A percentile compares a stretch with the other conserved stretches of the same genome.
These are phyloP conservation scores for Meyerozyma smithsonii DNA, from an alignment of 1,139 yeast genomes.

Conservation along the genomic window DNA sequence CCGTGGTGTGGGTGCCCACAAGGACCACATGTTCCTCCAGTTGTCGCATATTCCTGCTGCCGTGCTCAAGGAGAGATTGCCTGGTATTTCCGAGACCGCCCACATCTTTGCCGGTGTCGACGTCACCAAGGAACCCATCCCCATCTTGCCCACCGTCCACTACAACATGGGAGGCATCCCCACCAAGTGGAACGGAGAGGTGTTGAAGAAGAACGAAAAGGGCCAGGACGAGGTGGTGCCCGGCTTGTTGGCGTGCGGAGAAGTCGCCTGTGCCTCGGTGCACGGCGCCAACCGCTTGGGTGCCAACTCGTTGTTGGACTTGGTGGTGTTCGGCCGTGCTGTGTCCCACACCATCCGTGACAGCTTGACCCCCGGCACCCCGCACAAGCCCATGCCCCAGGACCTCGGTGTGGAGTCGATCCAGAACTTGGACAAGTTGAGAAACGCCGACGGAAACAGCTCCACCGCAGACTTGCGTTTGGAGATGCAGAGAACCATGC, in stretches of 20 bases:
- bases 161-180: slow-evolving; percentile 99
- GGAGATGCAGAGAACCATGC: slow-evolving; percentile 95
- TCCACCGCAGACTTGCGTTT: slow-evolving; percentile 86
- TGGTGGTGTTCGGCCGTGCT: slow-evolving; percentile 98
- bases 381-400: slow-evolving; percentile 70
- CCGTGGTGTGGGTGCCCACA: slow-evolving; percentile 96
- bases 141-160: slow-evolving; percentile 96
- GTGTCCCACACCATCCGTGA: slow-evolving; percentile 90
- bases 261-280: slow-evolving; percentile 97
- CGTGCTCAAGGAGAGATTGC: slow-evolving; percentile 91
- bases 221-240: slow-evolving; percentile 92
- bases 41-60: slow-evolving; percentile 90
- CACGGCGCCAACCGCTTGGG: slow-evolving; percentile 99
- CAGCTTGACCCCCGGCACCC: slow-evolving; percentile 80
- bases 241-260: slow-evolving; percentile 97
- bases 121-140: slow-evolving; percentile 98
- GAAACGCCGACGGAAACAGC: slow-evolving; percentile 79
- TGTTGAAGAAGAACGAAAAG: slow-evolving; percentile 71
- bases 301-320: slow-evolving; percentile 95
- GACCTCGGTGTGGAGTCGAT: slow-evolving; percentile 88
- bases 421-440: slow-evolving; percentile 81
- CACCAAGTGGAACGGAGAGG: slow-evolving; percentile 97
- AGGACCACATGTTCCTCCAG: slow-evolving; percentile 94
- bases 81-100: slow-evolving; percentile 99
- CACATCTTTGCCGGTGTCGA: slow-evolving; percentile 98